Conservation (phyloP, 345 rosid genomes). For the Durio zibethinus region DNA sequence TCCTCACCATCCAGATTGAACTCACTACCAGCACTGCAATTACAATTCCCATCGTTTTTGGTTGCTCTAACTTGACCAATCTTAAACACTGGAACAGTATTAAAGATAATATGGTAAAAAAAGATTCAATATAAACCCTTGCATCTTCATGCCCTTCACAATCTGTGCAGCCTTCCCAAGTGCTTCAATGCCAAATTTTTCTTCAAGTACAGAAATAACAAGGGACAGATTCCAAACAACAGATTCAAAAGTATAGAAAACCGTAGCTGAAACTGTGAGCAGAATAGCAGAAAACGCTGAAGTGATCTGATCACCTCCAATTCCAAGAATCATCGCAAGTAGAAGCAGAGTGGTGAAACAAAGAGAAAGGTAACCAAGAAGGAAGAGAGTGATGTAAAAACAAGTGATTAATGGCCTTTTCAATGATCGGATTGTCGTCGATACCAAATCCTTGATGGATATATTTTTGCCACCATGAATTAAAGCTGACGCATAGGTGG, state of each 20-base stretch:
- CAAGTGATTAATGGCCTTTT: conserved; percentile 40
- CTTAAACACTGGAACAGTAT: conserved; percentile 11
- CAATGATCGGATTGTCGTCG: conserved; percentile 28
- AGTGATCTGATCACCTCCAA: neutral
- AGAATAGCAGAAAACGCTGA: neutral
- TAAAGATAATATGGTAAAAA: conserved; percentile 14
- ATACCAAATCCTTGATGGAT: conserved; percentile 25
- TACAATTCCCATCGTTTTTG: neutral
- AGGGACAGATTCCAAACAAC: conserved; percentile 47
- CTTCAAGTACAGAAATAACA: conserved; percentile 55
- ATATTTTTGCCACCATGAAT: conserved; percentile 22
- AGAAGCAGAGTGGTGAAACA: conserved; percentile 16
- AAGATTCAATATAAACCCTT: conserved; percentile 49
- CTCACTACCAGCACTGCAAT: conserved; percentile 28
- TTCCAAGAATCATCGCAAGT: conserved; percentile 9
- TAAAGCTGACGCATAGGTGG: conserved; percentile 39
- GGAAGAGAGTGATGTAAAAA: conserved; percentile 36
- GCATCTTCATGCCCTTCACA: conserved; percentile 40
- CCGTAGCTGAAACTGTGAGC: conserved; percentile 8
- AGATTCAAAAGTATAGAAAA: conserved; percentile 34
- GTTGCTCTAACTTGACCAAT: neutral
- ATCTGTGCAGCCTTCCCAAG: conserved; percentile 56
- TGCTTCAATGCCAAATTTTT: conserved; percentile 48
- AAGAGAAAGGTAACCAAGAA: conserved; percentile 32
- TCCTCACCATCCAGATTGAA: conserved; percentile 18